Evolutionary conservation across 441 rosid species (phyloP), one percentile per base, ranked within the genome.

Genomic region (Croton setiger): DNA sequence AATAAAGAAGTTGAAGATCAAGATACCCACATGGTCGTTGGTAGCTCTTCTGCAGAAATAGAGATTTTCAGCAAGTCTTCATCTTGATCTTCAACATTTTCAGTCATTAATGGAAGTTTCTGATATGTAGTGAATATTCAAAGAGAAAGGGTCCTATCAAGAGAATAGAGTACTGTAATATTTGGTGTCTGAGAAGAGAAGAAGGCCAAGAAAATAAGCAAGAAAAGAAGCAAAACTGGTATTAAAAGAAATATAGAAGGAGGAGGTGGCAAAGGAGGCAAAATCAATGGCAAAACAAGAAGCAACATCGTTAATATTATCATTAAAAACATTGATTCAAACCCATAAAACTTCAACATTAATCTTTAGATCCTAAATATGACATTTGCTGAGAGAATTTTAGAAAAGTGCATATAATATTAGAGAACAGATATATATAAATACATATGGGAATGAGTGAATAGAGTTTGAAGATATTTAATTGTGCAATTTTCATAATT

Each of bases 11-110:
- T n/a, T n/a, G n/a, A n/a, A n/a, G n/a, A n/a, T n/a, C n/a, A n/a
- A n/a, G n/a, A n/a, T n/a, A n/a, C n/a, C n/a, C n/a, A n/a, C n/a
- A n/a, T n/a, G n/a, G n/a, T n/a, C n/a, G n/a, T n/a, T n/a, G n/a
- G n/a, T n/a, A n/a, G n/a, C n/a, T n/a, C n/a, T n/a, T n/a, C n/a
- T n/a, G n/a, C n/a, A n/a, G n/a, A n/a, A n/a, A n/a, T n/a, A n/a
- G n/a, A n/a, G n/a, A n/a, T n/a, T n/a, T n/a, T n/a, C n/a, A n/a
- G n/a, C n/a, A n/a, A n/a, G n/a, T n/a, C n/a, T n/a, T n/a, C n/a
- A n/a, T n/a, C n/a, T n/a, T n/a, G n/a, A n/a, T n/a, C n/a, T 4
- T 2, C 4, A 4, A 2, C 18, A 5, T 0, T 1, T n/a, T 5
- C 2, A 51, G 49, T n/a, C n/a, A 23, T 17, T 17, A 51, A 7